A percentile compares a stretch with the other conserved stretches of the same genome.
Conservation (phyloP, 495 filamentous ascomycete genomes). For the Hamigera avellanea region DNA sequence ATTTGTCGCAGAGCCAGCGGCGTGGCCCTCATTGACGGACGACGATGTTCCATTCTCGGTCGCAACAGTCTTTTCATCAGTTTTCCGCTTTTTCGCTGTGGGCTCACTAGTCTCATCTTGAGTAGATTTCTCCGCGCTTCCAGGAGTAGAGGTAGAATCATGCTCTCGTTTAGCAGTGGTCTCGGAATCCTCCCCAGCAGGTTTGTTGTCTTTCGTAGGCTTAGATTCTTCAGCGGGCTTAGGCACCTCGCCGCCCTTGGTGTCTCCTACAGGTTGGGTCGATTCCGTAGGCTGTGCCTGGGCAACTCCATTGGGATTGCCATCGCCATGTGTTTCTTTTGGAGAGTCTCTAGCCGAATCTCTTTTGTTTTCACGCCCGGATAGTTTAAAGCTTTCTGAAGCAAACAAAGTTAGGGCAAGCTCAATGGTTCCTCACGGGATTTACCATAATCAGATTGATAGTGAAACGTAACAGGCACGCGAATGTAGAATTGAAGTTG, state of each 20-base stretch:
- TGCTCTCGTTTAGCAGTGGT: conserved; percentile 17
- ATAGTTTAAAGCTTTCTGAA: too few species aligned
- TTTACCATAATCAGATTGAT: too few species aligned
- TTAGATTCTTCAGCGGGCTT: conserved; percentile 7
- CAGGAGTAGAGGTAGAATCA: conserved; percentile 8
- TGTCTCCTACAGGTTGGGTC: too few species aligned
- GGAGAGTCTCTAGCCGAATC: not conserved
- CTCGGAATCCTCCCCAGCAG: conserved; percentile 1
- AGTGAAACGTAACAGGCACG: too few species aligned
- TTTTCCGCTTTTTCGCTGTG: conserved; percentile 21
- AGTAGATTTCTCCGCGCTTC: conserved; percentile 6
- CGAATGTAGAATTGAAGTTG: too few species aligned
- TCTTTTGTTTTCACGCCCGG: too few species aligned
- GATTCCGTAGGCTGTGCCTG: not conserved
- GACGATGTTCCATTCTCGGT: conserved; percentile 7
- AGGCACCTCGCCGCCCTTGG: too few species aligned
- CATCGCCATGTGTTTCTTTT: conserved; percentile 5
- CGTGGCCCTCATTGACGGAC: not conserved
- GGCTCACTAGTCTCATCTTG: conserved; percentile 9
- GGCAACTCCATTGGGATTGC: not conserved
- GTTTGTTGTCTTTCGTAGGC: conserved; percentile 1
- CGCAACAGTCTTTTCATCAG: conserved; percentile 5
- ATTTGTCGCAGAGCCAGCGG: conserved; percentile 3
- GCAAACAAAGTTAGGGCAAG: too few species aligned
- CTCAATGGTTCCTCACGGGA: too few species aligned